Percentiles rank a stretch among this genome's conserved stretches.
Evolutionary conservation across 768 basidiomycete species (phyloP).

Genomic region (Panaeolus papilionaceus): DNA sequence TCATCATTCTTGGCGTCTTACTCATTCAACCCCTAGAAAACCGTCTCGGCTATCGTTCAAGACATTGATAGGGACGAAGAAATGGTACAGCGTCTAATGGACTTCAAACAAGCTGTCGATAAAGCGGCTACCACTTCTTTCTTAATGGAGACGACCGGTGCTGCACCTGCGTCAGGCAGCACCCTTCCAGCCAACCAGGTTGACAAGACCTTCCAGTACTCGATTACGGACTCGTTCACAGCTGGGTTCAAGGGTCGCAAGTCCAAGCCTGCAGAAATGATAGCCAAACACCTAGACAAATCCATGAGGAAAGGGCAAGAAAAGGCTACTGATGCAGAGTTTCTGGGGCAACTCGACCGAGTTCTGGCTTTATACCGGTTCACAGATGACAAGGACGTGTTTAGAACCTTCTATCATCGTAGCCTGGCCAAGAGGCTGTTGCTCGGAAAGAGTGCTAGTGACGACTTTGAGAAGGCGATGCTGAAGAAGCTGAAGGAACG

Average conservation of each 20-base stretch:
- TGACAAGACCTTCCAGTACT: slow-evolving; percentile 68
- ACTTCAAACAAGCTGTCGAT: slow-evolving; percentile 68
- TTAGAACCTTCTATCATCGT: slow-evolving; percentile 90
- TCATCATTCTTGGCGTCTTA: not conserved
- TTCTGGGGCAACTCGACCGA: slow-evolving; percentile 65
- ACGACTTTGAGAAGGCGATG: slow-evolving; percentile 86
- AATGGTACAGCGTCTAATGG: slow-evolving; percentile 78
- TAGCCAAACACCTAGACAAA: slow-evolving; percentile 89
- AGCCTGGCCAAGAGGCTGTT: slow-evolving; percentile 87
- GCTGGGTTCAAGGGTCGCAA: slow-evolving; percentile 76
- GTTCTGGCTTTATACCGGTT: slow-evolving; percentile 81
- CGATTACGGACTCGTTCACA: slow-evolving; percentile 73
- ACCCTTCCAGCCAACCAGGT: slow-evolving; percentile 40
- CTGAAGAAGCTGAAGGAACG: slow-evolving; percentile 86
- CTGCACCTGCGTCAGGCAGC: slow-evolving; percentile 34
- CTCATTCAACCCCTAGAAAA: slow-evolving; percentile 43
- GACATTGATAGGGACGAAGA: slow-evolving; percentile 68
- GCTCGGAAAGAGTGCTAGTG: slow-evolving; percentile 82
- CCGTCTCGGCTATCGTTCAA: slow-evolving; percentile 69
- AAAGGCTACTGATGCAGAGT: slow-evolving; percentile 63
- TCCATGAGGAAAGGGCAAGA: slow-evolving; percentile 90
- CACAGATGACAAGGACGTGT: slow-evolving; percentile 93
- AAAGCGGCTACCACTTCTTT: slow-evolving; percentile 58
- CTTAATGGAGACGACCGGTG: slow-evolving; percentile 41
- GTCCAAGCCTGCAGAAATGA: slow-evolving; percentile 90